phyloP scores from a whole-genome alignment of 2,329 filamentous ascomycete species.

The Colletotrichum somersetense region DNA sequence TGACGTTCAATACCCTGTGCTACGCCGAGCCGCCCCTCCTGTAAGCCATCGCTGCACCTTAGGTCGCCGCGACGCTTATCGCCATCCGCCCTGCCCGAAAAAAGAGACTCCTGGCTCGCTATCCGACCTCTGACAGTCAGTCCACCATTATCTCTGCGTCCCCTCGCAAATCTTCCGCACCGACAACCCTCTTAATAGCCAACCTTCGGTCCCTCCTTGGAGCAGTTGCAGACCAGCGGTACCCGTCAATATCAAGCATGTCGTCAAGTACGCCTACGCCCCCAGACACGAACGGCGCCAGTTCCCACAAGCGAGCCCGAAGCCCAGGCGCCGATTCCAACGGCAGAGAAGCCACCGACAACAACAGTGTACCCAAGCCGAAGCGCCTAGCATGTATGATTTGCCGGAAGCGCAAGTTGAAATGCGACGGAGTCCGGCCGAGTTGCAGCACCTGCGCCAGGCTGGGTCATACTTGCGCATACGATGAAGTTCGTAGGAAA shows the following conservation, averaged over 20 bases:
- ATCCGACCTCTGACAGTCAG: conserved; percentile 13
- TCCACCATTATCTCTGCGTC: not conserved
- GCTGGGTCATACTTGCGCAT: conserved; percentile 88
- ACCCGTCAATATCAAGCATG: conserved; percentile 24
- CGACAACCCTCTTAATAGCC: not conserved
- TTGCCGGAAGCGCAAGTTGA: conserved; percentile 91
- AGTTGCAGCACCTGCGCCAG: conserved; percentile 90
- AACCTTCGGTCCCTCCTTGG: not conserved
- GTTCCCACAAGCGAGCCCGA: conserved; percentile 38
- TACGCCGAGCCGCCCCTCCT: conserved; percentile 13
- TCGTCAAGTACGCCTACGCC: conserved; percentile 43
- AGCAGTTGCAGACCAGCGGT: not conserved
- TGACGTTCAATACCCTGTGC: conserved; percentile 8
- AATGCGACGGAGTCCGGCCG: conserved; percentile 87
- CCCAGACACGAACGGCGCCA: conserved; percentile 41
- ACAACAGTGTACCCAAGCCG: conserved; percentile 76
- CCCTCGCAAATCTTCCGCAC: not conserved
- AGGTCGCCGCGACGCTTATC: conserved; percentile 13
- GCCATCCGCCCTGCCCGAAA: not conserved
- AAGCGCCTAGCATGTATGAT: conserved; percentile 96
- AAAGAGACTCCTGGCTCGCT: conserved; percentile 9
- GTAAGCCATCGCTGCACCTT: conserved; percentile 8
- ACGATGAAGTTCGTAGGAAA: conserved; percentile 93
- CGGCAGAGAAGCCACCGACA: conserved; percentile 61
- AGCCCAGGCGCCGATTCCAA: conserved; percentile 51